Conservation (phyloP, 345 rosid species). For the Streptanthus diversifolius region DNA sequence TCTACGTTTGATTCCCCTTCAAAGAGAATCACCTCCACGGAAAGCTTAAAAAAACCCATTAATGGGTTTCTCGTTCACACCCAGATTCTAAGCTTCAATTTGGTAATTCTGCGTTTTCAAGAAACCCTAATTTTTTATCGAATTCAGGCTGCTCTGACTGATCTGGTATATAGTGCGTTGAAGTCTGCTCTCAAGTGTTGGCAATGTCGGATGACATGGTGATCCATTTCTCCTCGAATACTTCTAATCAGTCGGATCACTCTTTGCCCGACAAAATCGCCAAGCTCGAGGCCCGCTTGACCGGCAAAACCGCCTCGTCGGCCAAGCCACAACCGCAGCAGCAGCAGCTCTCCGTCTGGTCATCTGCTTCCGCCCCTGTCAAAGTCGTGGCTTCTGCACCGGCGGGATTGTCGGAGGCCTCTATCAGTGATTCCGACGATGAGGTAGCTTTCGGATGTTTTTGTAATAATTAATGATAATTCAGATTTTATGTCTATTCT, state of each 20-base stretch:
- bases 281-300: slow-evolving; percentile 98
- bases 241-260: slow-evolving; percentile 95
- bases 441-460: slow-evolving; percentile 41
- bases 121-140: slow-evolving; percentile 22
- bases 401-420: slow-evolving; percentile 43
- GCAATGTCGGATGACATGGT: slow-evolving; percentile 91
- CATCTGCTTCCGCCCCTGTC: slow-evolving; percentile 48
- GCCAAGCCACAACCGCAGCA: slow-evolving; percentile 34
- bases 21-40: neutral
- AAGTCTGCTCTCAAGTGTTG: slow-evolving; percentile 12
- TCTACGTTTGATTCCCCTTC: slow-evolving; percentile 5
- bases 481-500: neutral
- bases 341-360: slow-evolving; percentile 48
- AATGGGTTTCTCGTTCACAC: slow-evolving; percentile 3
- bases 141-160: neutral
- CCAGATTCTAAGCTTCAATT: slow-evolving; percentile 19
- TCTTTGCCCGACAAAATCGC: slow-evolving; percentile 93
- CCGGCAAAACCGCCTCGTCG: slow-evolving; percentile 63
- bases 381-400: slow-evolving; percentile 45
- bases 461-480: neutral
- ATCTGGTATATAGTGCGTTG: neutral
- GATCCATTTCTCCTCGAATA: slow-evolving; percentile 86
- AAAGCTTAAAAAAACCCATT: neutral
- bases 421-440: slow-evolving; percentile 89
- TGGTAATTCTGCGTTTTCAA: neutral